Conservation (phyloP, 306 rosid genomes). For the Sicyos edulis region DNA sequence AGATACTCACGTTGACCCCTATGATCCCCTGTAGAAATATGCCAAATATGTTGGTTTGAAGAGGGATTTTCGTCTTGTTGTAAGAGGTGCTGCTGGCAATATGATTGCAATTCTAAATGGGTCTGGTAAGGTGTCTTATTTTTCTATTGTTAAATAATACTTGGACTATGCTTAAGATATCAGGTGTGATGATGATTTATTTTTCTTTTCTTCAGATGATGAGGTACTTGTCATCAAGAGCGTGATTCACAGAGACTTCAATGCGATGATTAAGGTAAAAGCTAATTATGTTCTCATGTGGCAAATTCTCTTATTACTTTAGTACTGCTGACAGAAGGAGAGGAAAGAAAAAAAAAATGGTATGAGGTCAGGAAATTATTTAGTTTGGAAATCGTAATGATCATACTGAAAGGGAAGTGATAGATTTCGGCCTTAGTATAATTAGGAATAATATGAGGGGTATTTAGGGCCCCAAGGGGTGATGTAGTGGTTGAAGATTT, state of each 20-base stretch:
- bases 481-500: too few relatives aligned
- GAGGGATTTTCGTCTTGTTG: slow-evolving; percentile 98
- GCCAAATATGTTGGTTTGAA: slow-evolving; percentile 88
- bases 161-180: slow-evolving; percentile 1
- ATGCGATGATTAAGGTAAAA: slow-evolving; percentile 75
- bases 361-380: too few relatives aligned
- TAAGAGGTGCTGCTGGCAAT: slow-evolving; percentile 94
- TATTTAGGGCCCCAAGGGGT: too few relatives aligned
- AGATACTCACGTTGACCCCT: neutral
- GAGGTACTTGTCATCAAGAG: slow-evolving; percentile 95
- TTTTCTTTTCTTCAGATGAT: slow-evolving; percentile 40
- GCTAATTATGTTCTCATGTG: neutral
- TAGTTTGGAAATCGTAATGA: too few relatives aligned
- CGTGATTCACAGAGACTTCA: slow-evolving; percentile 73
- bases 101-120: slow-evolving; percentile 89
- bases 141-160: neutral
- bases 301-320: neutral
- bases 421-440: too few relatives aligned
- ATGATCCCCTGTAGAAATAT: slow-evolving; percentile 57
- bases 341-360: neutral
- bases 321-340: neutral
- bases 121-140: slow-evolving; percentile 58
- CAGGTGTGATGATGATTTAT: neutral
- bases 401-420: too few relatives aligned
- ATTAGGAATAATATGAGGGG: too few relatives aligned